Percentiles rank a stretch among this genome's conserved stretches.
Evolutionary conservation across 148 eudicot species (phyloP).

Genomic region (Nepenthes gracilis): DNA sequence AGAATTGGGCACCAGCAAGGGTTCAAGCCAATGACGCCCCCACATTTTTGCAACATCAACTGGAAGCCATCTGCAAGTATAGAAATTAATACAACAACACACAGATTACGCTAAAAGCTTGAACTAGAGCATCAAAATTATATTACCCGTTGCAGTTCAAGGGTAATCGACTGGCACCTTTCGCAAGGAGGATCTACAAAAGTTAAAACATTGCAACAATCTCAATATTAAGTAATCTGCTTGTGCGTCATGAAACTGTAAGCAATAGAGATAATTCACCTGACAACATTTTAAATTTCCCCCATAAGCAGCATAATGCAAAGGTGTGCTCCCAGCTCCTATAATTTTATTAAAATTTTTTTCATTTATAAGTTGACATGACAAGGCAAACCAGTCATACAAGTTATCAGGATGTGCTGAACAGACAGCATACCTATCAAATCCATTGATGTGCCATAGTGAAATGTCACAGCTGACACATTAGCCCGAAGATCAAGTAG

Average conservation of each 20-base stretch:
- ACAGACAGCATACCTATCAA: constrained; percentile 52
- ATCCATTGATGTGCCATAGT: constrained; percentile 97
- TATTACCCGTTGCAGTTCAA: constrained; percentile 94
- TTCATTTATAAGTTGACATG: background rate
- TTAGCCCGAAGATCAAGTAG: constrained; percentile 88
- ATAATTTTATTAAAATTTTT: constrained; percentile 5
- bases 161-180: constrained; percentile 79
- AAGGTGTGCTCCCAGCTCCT: constrained; percentile 99
- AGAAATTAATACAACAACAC: background rate
- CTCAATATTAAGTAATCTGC: constrained; percentile 2
- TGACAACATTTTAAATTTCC: constrained; percentile 94
- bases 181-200: constrained; percentile 73
- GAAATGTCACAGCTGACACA: constrained; percentile 82
- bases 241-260: background rate
- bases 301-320: constrained; percentile 99
- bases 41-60: constrained; percentile 92
- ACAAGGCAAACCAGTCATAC: background rate
- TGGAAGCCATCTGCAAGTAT: constrained; percentile 78
- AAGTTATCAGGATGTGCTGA: background rate
- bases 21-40: constrained; percentile 99
- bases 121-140: constrained; percentile 3
- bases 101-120: background rate
- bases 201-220: constrained; percentile 4
- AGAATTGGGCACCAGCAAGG: constrained; percentile 69
- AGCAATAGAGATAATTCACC: constrained; percentile 24